Base-by-base conservation (phyloP, 495 filamentous ascomycete species). In the Hypoxylon fragiforme region DNA sequence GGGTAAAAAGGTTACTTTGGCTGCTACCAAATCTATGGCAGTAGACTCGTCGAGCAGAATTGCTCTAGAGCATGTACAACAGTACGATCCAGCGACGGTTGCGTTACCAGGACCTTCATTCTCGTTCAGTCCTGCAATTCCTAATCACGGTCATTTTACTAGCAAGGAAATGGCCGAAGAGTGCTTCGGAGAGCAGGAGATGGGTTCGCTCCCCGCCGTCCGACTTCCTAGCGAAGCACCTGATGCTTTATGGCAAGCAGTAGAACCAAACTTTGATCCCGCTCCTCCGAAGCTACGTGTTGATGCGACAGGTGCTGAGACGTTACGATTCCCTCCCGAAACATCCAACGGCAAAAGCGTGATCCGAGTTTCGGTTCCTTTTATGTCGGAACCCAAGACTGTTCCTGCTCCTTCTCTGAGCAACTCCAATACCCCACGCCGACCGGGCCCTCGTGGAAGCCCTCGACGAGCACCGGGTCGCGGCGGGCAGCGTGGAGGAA, bases 181-280 rank as follows among this genome's bases (percentile, higher is more conserved):
- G 49, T 87, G 90, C 57, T 90, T 92, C 47, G 89, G 90, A 52
- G 87, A 92, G 64, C 87, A 87, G 51, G 89, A 91, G 67, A 87
- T 86, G 66, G 89, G 87, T 3, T 91, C 87, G 34, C 68, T 88
- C 15, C 88, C 88, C 8, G 77, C 81, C 26, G 81, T 92, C 12
- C 81, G 78, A 40, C 74, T 91, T 2, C 87, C 89, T 9, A 73
- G 72, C 16, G 77, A 76, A 49, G 78, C 82, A 19, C 84, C 86
- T 6, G 75, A 80, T 13, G 65, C 69, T 34, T 62, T 71, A 59
- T 73, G 82, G 81, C 64, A 73, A 63, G 68, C 72, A 18, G 62
- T 54, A 0, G 45, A 54, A 9, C 55, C 56, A 8, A 51, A 68
- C 19, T 61, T 50, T 21, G 64, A 62, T n/a, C 67, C 70, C 9